These are phyloP conservation scores for Vitis vinifera DNA, from an alignment of 164 flowering plant genomes.

Conservation along the genomic window ASM3070453v1 NC_081813.1:12538001-12538500, in stretches of 20 bases:
- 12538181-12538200: constrained; percentile 81
- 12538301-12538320: constrained; percentile 95
- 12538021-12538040: constrained; percentile 83
- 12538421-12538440: constrained; percentile 51
- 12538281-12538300: constrained; percentile 13
- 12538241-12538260: constrained; percentile 97
- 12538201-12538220: constrained; percentile 90
- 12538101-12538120: constrained; percentile 70
- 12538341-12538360: constrained; percentile 86
- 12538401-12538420: constrained; percentile 98
- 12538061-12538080: constrained; percentile 86
- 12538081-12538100: constrained; percentile 63
- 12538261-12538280: constrained; percentile 90
- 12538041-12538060: constrained; percentile 94
- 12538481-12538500: too few relatives aligned
- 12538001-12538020: constrained; percentile 59
- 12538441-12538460: too few relatives aligned
- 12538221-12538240: constrained; percentile 93
- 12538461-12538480: too few relatives aligned
- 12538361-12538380: constrained; percentile 62
- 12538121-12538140: constrained; percentile 77
- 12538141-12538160: constrained; percentile 95
- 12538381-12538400: constrained; percentile 88
- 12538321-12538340: constrained; percentile 98
- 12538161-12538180: constrained; percentile 79